These are phyloP conservation scores for Phoenix roebelenii DNA, from an alignment of 176 grass and related monocot genomes.

Conservation along the genomic window DNA sequence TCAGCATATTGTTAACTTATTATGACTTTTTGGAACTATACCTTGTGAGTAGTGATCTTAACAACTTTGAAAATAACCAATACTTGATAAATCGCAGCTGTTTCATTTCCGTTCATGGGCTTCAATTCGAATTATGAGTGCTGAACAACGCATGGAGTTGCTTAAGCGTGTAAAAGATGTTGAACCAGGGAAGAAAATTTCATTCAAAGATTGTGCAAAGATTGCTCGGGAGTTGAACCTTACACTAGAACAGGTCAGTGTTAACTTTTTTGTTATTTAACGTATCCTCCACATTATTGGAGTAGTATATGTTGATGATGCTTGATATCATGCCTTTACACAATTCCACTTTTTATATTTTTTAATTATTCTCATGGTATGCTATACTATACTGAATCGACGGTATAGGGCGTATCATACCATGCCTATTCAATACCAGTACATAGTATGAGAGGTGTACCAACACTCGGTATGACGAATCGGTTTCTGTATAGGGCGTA, in stretches of 20 bases:
- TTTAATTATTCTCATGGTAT: too few relatives aligned
- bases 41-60: constrained; percentile 8
- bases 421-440: too few relatives aligned
- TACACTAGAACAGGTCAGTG: constrained; percentile 69
- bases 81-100: constrained; percentile 37
- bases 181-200: constrained; percentile 52
- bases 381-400: too few relatives aligned
- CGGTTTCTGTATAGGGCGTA: too few relatives aligned
- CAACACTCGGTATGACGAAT: too few relatives aligned
- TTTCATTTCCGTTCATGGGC: constrained; percentile 71
- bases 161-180: constrained; percentile 43
- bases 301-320: too few relatives aligned
- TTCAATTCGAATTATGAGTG: constrained; percentile 80
- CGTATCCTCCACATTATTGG: neutral
- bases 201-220: constrained; percentile 68
- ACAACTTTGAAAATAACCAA: constrained; percentile 11
- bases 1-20: neutral
- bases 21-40: neutral
- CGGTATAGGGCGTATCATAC: too few relatives aligned
- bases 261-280: neutral
- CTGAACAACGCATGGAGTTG: constrained; percentile 64
- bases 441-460: too few relatives aligned
- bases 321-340: too few relatives aligned
- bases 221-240: constrained; percentile 87
- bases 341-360: too few relatives aligned